phyloP scores from a whole-genome alignment of 768 basidiomycete species.

The Phallus indusiatus region DNA sequence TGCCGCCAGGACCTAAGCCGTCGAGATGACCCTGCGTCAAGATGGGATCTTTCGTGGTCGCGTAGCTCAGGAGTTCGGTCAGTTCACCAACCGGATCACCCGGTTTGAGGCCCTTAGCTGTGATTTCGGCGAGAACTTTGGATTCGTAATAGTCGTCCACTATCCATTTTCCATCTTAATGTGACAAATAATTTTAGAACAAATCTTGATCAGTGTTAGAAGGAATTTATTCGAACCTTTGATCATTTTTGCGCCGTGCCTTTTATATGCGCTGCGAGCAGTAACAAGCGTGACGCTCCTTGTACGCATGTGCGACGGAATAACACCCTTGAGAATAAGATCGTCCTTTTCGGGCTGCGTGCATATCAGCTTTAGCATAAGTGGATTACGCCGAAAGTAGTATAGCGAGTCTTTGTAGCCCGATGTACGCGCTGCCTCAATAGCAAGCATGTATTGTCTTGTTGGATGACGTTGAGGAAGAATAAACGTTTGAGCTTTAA shows the following conservation, averaged over 20 bases:
- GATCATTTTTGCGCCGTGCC: conserved; percentile 88
- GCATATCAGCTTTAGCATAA: conserved; percentile 85
- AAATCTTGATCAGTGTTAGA: not conserved
- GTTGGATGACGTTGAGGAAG: conserved; percentile 78
- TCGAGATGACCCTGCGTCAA: conserved; percentile 3
- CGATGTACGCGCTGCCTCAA: conserved; percentile 92
- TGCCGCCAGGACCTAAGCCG: not conserved
- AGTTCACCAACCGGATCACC: conserved; percentile 80
- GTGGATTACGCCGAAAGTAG: conserved; percentile 87
- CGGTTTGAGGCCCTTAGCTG: conserved; percentile 71
- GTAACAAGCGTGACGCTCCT: conserved; percentile 91
- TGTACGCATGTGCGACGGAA: conserved; percentile 81
- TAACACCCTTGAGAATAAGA: conserved; percentile 79
- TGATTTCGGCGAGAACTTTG: conserved; percentile 65
- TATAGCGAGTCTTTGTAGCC: conserved; percentile 98
- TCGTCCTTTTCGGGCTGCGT: conserved; percentile 87
- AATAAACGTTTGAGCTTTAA: conserved; percentile 85
- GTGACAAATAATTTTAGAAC: no score
- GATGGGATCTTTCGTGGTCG: conserved; percentile 25
- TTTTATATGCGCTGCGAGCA: conserved; percentile 86
- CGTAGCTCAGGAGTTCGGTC: conserved; percentile 56
- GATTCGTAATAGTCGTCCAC: conserved; percentile 95
- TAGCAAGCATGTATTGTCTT: conserved; percentile 88
- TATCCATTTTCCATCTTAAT: conserved; percentile 75
- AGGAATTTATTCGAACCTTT: conserved; percentile 42